Evolutionary conservation across 345 rosid species (phyloP).

Genomic region (Erysimum cheiranthoides): DNA sequence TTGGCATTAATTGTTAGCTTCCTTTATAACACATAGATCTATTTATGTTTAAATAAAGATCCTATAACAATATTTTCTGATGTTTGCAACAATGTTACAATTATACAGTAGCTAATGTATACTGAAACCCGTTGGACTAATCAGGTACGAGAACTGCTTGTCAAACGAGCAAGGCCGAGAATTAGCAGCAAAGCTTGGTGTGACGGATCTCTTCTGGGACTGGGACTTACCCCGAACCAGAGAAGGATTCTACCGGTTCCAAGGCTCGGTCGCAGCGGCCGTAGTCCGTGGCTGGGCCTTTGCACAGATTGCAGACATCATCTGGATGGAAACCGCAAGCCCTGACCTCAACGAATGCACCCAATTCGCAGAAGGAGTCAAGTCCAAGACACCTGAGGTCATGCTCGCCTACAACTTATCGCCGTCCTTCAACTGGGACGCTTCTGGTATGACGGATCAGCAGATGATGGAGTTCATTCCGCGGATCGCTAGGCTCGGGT

Average conservation of each 20-base stretch:
- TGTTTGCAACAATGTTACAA: conserved; percentile 5
- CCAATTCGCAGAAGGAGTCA: conserved; percentile 74
- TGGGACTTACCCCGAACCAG: conserved; percentile 95
- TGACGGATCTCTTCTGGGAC: conserved; percentile 91
- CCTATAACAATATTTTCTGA: not conserved
- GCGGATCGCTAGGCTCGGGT: conserved; percentile 76
- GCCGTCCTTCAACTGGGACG: conserved; percentile 97
- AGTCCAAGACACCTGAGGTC: conserved; percentile 63
- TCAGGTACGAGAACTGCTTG: conserved; percentile 63
- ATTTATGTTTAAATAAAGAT: no score
- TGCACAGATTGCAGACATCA: conserved; percentile 76
- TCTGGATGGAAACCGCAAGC: conserved; percentile 96
- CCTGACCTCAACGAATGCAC: conserved; percentile 86
- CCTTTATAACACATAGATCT: no score
- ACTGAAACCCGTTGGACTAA: not conserved
- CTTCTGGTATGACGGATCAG: conserved; percentile 83
- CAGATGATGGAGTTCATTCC: conserved; percentile 94
- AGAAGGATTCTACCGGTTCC: conserved; percentile 94
- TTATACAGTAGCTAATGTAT: conserved; percentile 14
- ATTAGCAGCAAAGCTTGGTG: conserved; percentile 71
- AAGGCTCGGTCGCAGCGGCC: conserved; percentile 86
- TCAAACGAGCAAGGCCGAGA: conserved; percentile 75
- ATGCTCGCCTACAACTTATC: conserved; percentile 97
- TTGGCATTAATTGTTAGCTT: no score
- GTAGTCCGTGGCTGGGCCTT: conserved; percentile 90